phyloP scores from a whole-genome alignment of 169 alveolate species.

The Plasmodium vivax region DNA sequence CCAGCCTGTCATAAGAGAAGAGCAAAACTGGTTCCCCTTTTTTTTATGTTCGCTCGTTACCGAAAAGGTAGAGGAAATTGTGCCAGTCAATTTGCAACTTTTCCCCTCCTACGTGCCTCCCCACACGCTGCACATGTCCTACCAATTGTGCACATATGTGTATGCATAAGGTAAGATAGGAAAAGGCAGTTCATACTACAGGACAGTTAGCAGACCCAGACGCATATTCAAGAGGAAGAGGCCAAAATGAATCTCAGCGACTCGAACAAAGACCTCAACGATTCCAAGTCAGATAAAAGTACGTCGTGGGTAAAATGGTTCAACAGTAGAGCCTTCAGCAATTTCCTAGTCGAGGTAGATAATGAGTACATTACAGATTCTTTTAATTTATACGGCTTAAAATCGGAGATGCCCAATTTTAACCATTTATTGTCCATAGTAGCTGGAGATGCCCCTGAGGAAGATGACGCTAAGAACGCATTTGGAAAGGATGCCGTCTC shows the following conservation, averaged over 20 bases:
- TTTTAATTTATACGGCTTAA: conserved; percentile 81
- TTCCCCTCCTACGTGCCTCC: neutral
- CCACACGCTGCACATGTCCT: neutral
- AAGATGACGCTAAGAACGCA: conserved; percentile 84
- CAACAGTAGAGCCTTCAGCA: conserved; percentile 46
- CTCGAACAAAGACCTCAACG: conserved; percentile 41
- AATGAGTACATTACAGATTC: conserved; percentile 82
- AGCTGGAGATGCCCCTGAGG: conserved; percentile 85
- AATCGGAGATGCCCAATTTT: conserved; percentile 78
- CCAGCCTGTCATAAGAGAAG: neutral
- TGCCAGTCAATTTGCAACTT: neutral
- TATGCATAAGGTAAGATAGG: neutral
- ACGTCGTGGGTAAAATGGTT: conserved; percentile 75
- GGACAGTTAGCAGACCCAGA: neutral
- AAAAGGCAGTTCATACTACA: neutral
- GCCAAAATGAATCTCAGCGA: conserved; percentile 44
- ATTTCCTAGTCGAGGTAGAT: conserved; percentile 79
- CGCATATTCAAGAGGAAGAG: neutral
- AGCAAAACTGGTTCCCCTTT: neutral
- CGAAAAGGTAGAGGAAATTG: neutral
- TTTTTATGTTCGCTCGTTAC: neutral
- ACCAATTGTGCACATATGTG: neutral
- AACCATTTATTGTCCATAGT: conserved; percentile 82
- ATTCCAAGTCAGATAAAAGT: conserved; percentile 70
- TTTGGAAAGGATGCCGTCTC: conserved; percentile 90